These are phyloP conservation scores for Exophiala sideris DNA, from an alignment of 2,329 filamentous ascomycete genomes.

Conservation along the genomic window DNA sequence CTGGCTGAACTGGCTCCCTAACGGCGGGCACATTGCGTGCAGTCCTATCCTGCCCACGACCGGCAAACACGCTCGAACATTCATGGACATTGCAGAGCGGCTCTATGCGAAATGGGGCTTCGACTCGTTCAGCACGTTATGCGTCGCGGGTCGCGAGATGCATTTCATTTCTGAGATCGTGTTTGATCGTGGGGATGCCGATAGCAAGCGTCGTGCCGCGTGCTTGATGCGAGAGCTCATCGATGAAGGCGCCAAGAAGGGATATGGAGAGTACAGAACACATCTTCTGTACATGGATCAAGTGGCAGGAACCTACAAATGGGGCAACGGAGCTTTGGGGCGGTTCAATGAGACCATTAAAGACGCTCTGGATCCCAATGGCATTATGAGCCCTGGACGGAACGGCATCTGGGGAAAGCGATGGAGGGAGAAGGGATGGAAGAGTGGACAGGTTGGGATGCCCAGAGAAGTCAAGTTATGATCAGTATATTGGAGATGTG, in stretches of 20 bases:
- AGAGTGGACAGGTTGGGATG: slow-evolving; percentile 1
- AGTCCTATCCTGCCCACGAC: slow-evolving; percentile 51
- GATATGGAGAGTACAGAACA: slow-evolving; percentile 47
- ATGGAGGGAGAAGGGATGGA: slow-evolving; percentile 14
- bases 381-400: slow-evolving; percentile 47
- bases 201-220: slow-evolving; percentile 38
- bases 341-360: slow-evolving; percentile 47
- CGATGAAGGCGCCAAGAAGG: slow-evolving; percentile 38
- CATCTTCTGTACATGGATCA: slow-evolving; percentile 47
- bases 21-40: slow-evolving; percentile 52
- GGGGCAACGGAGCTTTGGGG: slow-evolving; percentile 40
- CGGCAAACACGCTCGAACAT: slow-evolving; percentile 44
- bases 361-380: slow-evolving; percentile 49
- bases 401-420: slow-evolving; percentile 42
- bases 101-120: slow-evolving; percentile 47
- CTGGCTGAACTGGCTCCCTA: slow-evolving; percentile 52
- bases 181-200: slow-evolving; percentile 47
- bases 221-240: slow-evolving; percentile 35
- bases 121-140: slow-evolving; percentile 52
- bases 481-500: not conserved
- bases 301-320: slow-evolving; percentile 45
- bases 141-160: slow-evolving; percentile 52
- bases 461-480: slow-evolving; percentile 1
- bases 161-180: slow-evolving; percentile 56
- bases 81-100: slow-evolving; percentile 46